A percentile compares a stretch with the other conserved stretches of the same genome.
Evolutionary conservation across 2,329 filamentous ascomycete species (phyloP).

Genomic region (Colletotrichum gloeosporioides): DNA sequence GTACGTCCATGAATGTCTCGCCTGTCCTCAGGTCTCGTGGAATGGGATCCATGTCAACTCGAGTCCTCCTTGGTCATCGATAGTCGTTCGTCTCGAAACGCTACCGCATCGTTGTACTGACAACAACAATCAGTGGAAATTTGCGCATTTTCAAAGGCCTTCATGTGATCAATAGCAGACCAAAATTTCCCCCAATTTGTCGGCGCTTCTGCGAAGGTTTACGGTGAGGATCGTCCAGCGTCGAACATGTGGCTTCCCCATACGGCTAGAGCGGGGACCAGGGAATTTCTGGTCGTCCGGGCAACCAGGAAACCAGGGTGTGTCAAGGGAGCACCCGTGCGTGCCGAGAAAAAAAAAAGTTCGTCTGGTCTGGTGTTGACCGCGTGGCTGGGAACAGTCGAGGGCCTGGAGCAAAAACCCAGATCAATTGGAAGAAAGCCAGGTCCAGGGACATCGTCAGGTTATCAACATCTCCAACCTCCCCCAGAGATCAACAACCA

Average conservation of each 20-base stretch:
- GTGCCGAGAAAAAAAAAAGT: neutral
- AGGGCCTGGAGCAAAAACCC: neutral
- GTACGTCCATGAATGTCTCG: neutral
- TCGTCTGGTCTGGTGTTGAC: neutral
- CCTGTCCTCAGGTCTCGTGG: neutral
- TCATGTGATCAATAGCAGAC: constrained; percentile 11
- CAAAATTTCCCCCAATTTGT: neutral
- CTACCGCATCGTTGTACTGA: neutral
- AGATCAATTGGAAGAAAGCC: neutral
- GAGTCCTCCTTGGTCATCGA: neutral
- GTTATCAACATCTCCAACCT: constrained; percentile 17
- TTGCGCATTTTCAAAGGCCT: neutral
- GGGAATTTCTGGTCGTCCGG: neutral
- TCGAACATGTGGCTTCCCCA: constrained; percentile 1
- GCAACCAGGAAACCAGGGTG: neutral
- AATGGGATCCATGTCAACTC: neutral
- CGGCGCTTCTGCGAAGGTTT: neutral
- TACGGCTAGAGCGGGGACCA: neutral
- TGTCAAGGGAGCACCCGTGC: constrained; percentile 9
- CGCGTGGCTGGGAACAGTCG: neutral
- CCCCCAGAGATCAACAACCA: neutral
- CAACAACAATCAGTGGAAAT: neutral
- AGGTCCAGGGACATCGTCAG: neutral
- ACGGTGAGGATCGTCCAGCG: neutral
- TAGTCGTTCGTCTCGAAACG: neutral